Evolutionary conservation across 306 rosid genomes (phyloP).

Genomic region (Clitoria ternatea): DNA sequence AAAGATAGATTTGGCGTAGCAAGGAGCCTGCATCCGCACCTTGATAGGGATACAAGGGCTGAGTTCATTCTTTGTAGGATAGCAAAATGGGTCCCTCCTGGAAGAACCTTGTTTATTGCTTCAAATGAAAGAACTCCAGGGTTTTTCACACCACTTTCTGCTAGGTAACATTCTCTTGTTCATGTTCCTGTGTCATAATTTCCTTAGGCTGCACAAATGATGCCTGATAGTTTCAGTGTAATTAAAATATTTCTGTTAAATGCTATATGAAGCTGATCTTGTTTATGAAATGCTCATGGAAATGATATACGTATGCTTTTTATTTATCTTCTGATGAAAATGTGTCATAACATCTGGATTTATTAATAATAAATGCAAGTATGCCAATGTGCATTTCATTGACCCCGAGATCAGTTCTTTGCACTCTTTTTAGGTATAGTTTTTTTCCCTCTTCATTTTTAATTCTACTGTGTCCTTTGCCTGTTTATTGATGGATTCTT

Average conservation of each 20-base stretch:
- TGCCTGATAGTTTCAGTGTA: not conserved
- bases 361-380: too few relatives aligned
- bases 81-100: slow-evolving; percentile 79
- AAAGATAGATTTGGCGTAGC: slow-evolving; percentile 81
- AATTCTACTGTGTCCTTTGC: not conserved
- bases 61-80: slow-evolving; percentile 76
- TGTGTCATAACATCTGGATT: not conserved
- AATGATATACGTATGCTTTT: not conserved
- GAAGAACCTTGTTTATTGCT: slow-evolving; percentile 84
- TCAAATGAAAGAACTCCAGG: slow-evolving; percentile 93
- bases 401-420: not conserved
- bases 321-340: not conserved
- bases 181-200: not conserved
- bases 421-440: not conserved
- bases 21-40: slow-evolving; percentile 82
- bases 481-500: slow-evolving; percentile 1
- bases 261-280: not conserved
- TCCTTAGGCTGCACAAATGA: not conserved
- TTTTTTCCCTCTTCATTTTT: not conserved
- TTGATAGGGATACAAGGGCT: slow-evolving; percentile 87
- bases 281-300: not conserved
- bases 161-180: slow-evolving; percentile 47
- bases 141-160: slow-evolving; percentile 82
- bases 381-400: not conserved
- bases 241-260: not conserved